phyloP scores from a whole-genome alignment of 2,329 filamentous ascomycete species.

The Fusarium tuaranense region DNA sequence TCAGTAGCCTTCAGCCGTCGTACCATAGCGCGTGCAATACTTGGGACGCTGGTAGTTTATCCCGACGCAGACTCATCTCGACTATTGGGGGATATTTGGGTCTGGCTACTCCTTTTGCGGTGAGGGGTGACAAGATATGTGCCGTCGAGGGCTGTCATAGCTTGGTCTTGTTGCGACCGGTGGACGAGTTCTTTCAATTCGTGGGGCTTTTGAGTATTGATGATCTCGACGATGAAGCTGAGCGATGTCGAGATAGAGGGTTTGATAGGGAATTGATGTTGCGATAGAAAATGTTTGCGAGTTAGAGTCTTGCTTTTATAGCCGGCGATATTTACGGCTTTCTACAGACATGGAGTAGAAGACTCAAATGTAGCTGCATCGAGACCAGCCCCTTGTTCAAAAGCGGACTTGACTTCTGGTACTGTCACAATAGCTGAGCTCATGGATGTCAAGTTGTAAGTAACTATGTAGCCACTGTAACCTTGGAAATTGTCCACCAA shows the following conservation, averaged over 20 bases:
- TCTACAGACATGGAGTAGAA: too few species aligned
- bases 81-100: not conserved
- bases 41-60: not conserved
- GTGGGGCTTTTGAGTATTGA: not conserved
- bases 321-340: not conserved
- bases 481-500: not conserved
- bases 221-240: not conserved
- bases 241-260: not conserved
- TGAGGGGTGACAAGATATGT: not conserved
- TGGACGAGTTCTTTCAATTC: not conserved
- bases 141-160: not conserved
- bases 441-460: not conserved
- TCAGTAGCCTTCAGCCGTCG: not conserved
- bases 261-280: not conserved
- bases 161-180: not conserved
- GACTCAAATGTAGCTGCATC: too few species aligned
- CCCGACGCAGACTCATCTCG: not conserved
- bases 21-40: not conserved
- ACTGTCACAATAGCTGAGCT: not conserved
- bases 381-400: not conserved
- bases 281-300: not conserved
- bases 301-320: not conserved
- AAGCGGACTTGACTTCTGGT: not conserved
- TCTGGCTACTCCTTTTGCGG: not conserved
- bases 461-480: not conserved